phyloP scores from a whole-genome alignment of 1,284 basidiomycete species.

The Lignosus rhinocerotis region DNA sequence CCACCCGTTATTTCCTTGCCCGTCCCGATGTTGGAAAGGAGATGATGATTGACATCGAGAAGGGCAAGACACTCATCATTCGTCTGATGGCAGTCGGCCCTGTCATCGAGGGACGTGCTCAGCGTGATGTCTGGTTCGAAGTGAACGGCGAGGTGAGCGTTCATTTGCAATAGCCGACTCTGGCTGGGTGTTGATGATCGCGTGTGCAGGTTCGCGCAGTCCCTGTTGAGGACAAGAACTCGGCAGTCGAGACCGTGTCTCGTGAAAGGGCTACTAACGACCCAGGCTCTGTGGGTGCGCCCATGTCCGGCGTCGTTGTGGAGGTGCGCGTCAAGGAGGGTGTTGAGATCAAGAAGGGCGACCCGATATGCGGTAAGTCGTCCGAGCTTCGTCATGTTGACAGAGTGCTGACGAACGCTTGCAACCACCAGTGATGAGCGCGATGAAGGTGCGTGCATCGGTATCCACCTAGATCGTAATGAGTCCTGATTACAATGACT shows the following conservation, averaged over 20 bases:
- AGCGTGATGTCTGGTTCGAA: conserved; percentile 98
- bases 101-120: conserved; percentile 87
- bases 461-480: conserved; percentile 13
- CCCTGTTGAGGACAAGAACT: conserved; percentile 92
- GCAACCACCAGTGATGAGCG: conserved; percentile 68
- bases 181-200: neutral
- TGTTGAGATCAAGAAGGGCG: conserved; percentile 96
- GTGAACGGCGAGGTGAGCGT: conserved; percentile 87
- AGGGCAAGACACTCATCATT: conserved; percentile 97
- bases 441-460: conserved; percentile 72
- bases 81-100: conserved; percentile 95
- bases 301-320: conserved; percentile 97
- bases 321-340: conserved; percentile 98
- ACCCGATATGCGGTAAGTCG: conserved; percentile 80
- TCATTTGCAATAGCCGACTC: neutral
- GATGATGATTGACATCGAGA: conserved; percentile 95
- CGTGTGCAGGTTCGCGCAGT: conserved; percentile 78
- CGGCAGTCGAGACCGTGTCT: conserved; percentile 91
- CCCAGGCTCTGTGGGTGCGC: conserved; percentile 94
- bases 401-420: conserved; percentile 11
- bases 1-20: conserved; percentile 96
- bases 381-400: neutral
- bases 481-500: conserved; percentile 23
- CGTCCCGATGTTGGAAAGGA: conserved; percentile 93
- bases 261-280: conserved; percentile 93